phyloP scores from a whole-genome alignment of 2,329 filamentous ascomycete genomes.

The Exserohilum turcica region DNA sequence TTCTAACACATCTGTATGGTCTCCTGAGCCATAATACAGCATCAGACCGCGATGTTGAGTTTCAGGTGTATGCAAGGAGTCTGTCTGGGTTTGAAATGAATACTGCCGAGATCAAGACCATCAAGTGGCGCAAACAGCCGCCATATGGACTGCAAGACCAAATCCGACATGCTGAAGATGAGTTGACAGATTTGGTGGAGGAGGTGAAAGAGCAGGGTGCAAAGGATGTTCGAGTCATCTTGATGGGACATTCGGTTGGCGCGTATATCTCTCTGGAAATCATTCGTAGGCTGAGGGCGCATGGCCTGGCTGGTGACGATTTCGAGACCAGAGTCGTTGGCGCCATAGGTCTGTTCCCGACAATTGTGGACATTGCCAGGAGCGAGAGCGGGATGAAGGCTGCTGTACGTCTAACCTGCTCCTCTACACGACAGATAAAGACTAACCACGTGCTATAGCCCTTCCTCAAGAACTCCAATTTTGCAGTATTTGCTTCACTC shows the following conservation, averaged over 20 bases:
- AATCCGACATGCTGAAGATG: conserved; percentile 54
- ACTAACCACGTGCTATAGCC: conserved; percentile 23
- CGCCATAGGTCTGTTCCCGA: conserved; percentile 53
- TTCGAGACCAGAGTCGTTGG: conserved; percentile 36
- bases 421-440: neutral
- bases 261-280: conserved; percentile 54
- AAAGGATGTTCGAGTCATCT: conserved; percentile 39
- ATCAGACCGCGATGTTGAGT: conserved; percentile 22
- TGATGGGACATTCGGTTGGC: conserved; percentile 56
- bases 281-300: conserved; percentile 40
- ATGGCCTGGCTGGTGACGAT: conserved; percentile 25
- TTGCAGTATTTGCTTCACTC: conserved; percentile 34
- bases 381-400: conserved; percentile 51
- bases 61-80: conserved; percentile 49
- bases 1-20: conserved; percentile 63
- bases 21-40: conserved; percentile 54
- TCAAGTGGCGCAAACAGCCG: conserved; percentile 29
- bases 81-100: conserved; percentile 52
- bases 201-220: conserved; percentile 24
- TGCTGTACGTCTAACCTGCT: conserved; percentile 38
- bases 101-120: conserved; percentile 23
- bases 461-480: conserved; percentile 34
- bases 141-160: conserved; percentile 56
- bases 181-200: conserved; percentile 50
- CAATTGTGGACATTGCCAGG: conserved; percentile 53